Conservation (phyloP, 2,329 filamentous ascomycete species). For the Plenodomus biglobosus region DNA sequence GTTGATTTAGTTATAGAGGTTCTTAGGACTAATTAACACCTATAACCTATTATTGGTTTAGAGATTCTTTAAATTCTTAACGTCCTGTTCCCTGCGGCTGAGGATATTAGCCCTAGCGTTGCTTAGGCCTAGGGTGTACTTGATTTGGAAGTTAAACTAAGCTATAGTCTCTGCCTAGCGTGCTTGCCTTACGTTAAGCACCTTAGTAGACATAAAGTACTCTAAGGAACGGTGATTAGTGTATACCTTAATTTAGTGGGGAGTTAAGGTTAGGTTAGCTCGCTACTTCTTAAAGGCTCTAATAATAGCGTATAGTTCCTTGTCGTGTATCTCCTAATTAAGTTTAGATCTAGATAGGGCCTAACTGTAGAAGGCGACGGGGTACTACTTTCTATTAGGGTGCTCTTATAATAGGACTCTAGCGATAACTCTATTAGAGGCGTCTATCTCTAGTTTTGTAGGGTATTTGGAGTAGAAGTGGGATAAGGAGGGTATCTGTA, state of each 20-base stretch:
- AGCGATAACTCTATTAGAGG: not conserved
- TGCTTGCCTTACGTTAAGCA: not conserved
- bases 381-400: not conserved
- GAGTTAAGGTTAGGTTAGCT: not conserved
- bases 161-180: not conserved
- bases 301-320: constrained; percentile 1
- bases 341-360: constrained; percentile 1
- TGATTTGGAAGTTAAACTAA: constrained; percentile 1
- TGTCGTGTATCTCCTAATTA: constrained; percentile 6
- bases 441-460: not conserved
- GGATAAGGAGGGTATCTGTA: not conserved
- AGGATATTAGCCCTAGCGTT: not conserved
- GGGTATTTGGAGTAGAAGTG: not conserved
- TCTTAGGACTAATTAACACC: not conserved
- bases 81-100: not conserved
- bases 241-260: not conserved
- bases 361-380: not conserved
- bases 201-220: not conserved
- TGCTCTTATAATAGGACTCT: not conserved
- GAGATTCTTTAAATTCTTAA: not conserved
- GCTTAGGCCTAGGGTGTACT: not conserved
- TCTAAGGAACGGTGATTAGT: not conserved
- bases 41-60: not conserved
- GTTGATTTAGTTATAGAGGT: not conserved
- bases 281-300: not conserved